phyloP scores from a whole-genome alignment of 2,329 filamentous ascomycete genomes.

The Nigrograna mackinnonii region DNA sequence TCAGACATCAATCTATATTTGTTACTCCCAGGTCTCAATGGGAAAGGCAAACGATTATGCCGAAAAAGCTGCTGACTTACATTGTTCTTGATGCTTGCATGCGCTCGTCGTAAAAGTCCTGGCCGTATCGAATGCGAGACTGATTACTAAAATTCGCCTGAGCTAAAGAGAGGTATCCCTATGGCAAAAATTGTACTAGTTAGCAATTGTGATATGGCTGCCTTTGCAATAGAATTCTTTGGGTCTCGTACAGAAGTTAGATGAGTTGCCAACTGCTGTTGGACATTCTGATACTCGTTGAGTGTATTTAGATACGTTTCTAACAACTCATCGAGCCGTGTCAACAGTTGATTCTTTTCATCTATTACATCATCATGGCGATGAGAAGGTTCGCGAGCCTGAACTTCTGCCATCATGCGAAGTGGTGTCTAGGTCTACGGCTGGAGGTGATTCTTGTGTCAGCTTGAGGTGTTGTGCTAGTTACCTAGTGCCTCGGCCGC shows the following conservation, averaged over 20 bases:
- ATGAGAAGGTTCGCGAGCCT: no score
- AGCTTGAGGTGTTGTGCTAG: no score
- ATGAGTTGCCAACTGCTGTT: slow-evolving; percentile 55
- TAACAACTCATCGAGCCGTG: slow-evolving; percentile 64
- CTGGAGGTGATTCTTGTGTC: no score
- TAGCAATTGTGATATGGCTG: slow-evolving; percentile 2
- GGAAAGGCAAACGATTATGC: background rate
- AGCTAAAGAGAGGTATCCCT: slow-evolving; percentile 61
- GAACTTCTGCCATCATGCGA: no score
- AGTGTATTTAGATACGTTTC: slow-evolving; percentile 68
- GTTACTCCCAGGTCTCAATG: no score
- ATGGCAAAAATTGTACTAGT: background rate
- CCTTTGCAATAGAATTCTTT: background rate
- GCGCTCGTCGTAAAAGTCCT: slow-evolving; percentile 72
- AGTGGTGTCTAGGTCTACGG: no score
- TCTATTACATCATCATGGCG: no score
- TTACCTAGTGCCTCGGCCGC: no score
- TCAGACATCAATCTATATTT: no score
- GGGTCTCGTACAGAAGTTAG: slow-evolving; percentile 56
- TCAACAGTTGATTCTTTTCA: no score
- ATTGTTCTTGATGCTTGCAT: slow-evolving; percentile 66
- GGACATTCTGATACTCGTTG: slow-evolving; percentile 67
- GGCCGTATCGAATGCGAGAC: slow-evolving; percentile 66
- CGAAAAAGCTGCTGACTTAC: slow-evolving; percentile 34
- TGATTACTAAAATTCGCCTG: slow-evolving; percentile 75